Base-by-base conservation (phyloP, 495 filamentous ascomycete genomes). In the Lentithecium fluviatile region DNA sequence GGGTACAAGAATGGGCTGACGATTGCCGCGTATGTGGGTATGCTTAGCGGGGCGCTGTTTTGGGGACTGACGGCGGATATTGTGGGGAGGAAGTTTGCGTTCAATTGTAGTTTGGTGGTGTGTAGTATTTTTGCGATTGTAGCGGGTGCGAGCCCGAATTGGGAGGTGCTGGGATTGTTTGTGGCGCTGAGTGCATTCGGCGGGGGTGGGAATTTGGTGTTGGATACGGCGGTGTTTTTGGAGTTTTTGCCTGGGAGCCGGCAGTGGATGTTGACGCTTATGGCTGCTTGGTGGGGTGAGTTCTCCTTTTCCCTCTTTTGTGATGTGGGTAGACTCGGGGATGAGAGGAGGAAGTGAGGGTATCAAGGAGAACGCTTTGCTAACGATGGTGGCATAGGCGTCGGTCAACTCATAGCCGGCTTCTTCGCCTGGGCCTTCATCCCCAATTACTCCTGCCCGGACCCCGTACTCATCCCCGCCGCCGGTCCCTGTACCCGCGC, bases 191-290 rank as follows among this genome's bases (percentile, higher is more conserved):
- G 71, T 29, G 78, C 78, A 0, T 79, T 80, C 54, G 80, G 75
- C 71, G 80, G 58, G 58, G 88, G 87, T 13, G 87, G 87, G 17
- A 89, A 90, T 64, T 71, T 88, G 45, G 80, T 87, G 2, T 69
- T 90, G 25, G 86, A 90, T 62, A 87, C 86, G 0, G 82, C 87
- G 0, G 84, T 81, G 0, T 80, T 81, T 47, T 60, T 82, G 25
- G 79, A 82, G 59, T 82, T 78, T 64, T 66, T 82, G 4, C 80
- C 79, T 0, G 71, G 70, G 40, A 69, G 72, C 17, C 38, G 77
- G 12, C 75, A 79, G 50, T 80, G 77, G 75, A 58, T 82, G 2
- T 56, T 82, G 26, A 81, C 77, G 8, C 62, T 79, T 10, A 76
- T 81, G 73, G 78, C 79, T 0, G 73, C 70, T 1, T 81, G 78